Evolutionary conservation across 2,329 filamentous ascomycete species (phyloP).

Genomic region (Epichloe brachyelytri): DNA sequence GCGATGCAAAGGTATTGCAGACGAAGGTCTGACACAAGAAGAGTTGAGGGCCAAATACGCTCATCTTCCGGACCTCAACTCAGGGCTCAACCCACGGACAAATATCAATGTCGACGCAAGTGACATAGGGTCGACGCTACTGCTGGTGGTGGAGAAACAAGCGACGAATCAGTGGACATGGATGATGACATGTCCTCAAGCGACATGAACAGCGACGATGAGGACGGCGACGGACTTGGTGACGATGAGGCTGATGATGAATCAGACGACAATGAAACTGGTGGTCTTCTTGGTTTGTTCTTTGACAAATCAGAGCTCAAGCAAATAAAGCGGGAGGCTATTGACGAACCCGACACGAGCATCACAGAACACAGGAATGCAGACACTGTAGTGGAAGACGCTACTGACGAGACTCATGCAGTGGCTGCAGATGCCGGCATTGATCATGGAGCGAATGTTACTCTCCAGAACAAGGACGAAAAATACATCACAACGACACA

Average conservation of each 20-base stretch:
- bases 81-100: conserved; percentile 13
- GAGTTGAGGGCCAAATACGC: conserved; percentile 58
- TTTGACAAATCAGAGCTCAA: conserved; percentile 47
- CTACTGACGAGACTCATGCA: background rate
- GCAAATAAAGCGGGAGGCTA: conserved; percentile 32
- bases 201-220: conserved; percentile 31
- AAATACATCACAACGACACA: conserved; percentile 7
- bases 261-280: conserved; percentile 26
- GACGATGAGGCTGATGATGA: conserved; percentile 29
- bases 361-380: conserved; percentile 11
- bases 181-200: conserved; percentile 52
- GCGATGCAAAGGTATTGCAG: conserved; percentile 38
- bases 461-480: conserved; percentile 17
- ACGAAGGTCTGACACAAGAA: conserved; percentile 56
- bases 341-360: conserved; percentile 1
- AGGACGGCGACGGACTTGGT: conserved; percentile 20
- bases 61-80: conserved; percentile 39
- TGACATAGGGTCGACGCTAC: conserved; percentile 17
- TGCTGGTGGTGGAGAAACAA: conserved; percentile 32
- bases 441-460: background rate
- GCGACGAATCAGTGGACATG: conserved; percentile 56
- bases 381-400: conserved; percentile 9
- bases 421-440: background rate
- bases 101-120: conserved; percentile 8
- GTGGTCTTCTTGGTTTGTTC: conserved; percentile 41